Conservation (phyloP, 2,329 filamentous ascomycete genomes). For the Colletotrichum australisinense region DNA sequence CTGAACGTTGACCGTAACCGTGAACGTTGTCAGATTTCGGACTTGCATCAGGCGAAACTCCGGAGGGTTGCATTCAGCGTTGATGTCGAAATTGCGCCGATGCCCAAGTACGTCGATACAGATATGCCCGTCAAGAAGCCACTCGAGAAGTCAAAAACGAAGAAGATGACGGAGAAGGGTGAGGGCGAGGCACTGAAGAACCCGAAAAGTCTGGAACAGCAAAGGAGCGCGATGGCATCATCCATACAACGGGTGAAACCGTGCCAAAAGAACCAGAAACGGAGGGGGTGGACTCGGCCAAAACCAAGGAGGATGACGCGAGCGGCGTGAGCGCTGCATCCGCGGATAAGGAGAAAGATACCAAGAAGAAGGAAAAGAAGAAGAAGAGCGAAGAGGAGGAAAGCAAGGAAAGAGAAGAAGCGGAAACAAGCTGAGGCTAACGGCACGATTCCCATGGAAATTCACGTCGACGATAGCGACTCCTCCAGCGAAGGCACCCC, state of each 20-base stretch:
- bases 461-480: constrained; percentile 78
- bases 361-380: constrained; percentile 93
- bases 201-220: constrained; percentile 68
- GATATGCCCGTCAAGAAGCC: constrained; percentile 54
- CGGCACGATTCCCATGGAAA: constrained; percentile 85
- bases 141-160: constrained; percentile 67
- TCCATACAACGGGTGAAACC: constrained; percentile 55
- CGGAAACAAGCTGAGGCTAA: constrained; percentile 87
- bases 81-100: constrained; percentile 94
- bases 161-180: constrained; percentile 73
- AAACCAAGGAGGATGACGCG: constrained; percentile 39
- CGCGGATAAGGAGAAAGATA: constrained; percentile 55
- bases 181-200: constrained; percentile 82
- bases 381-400: constrained; percentile 93
- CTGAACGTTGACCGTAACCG: constrained; percentile 87
- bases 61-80: constrained; percentile 94
- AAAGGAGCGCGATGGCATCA: constrained; percentile 55
- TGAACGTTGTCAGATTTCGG: constrained; percentile 81
- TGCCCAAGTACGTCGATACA: constrained; percentile 79
- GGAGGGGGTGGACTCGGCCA: constrained; percentile 42
- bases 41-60: constrained; percentile 84
- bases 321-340: constrained; percentile 34
- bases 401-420: constrained; percentile 91
- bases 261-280: constrained; percentile 54
- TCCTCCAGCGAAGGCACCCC: constrained; percentile 55